A percentile compares a stretch with the other conserved stretches of the same genome.
phyloP scores from a whole-genome alignment of 1,284 basidiomycete species.

The Coniferiporia weirii region DNA sequence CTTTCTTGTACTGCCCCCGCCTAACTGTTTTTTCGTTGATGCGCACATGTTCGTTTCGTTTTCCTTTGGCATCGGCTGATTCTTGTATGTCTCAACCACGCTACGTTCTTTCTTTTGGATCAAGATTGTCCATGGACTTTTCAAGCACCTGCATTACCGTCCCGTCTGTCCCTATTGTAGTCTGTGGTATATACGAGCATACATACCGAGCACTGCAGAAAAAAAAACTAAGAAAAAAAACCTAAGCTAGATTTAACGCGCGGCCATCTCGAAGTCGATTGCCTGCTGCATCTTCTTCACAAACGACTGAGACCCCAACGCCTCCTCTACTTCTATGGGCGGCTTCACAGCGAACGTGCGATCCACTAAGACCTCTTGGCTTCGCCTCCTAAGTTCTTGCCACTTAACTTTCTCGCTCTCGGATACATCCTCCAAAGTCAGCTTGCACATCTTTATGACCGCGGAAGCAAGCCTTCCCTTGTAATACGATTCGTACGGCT shows the following conservation, averaged over 20 bases:
- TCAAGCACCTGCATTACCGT: neutral
- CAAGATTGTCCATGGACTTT: neutral
- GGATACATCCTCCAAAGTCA: neutral
- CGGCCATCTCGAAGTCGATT: slow-evolving; percentile 13
- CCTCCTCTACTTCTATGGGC: slow-evolving; percentile 21
- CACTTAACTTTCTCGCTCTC: slow-evolving; percentile 18
- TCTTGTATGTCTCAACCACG: neutral
- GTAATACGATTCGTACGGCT: slow-evolving; percentile 10
- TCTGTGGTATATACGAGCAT: slow-evolving; percentile 2
- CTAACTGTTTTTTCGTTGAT: neutral
- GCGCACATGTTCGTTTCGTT: slow-evolving; percentile 1
- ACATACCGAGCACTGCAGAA: neutral
- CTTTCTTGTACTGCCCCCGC: no score
- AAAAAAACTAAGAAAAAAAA: neutral
- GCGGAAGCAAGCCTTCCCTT: slow-evolving; percentile 1
- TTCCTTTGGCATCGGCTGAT: neutral
- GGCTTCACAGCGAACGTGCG: slow-evolving; percentile 16
- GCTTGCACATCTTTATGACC: neutral
- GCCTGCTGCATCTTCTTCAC: slow-evolving; percentile 10
- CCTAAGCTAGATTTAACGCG: neutral
- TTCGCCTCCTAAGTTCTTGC: slow-evolving; percentile 20
- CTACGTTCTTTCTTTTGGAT: slow-evolving; percentile 3
- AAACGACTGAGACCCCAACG: slow-evolving; percentile 21
- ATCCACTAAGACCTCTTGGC: slow-evolving; percentile 18
- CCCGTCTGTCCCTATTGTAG: slow-evolving; percentile 7